Percentiles rank a stretch among this genome's conserved stretches.
phyloP scores from a whole-genome alignment of 805 yeast genomes.

The Starmerella kuoi region DNA sequence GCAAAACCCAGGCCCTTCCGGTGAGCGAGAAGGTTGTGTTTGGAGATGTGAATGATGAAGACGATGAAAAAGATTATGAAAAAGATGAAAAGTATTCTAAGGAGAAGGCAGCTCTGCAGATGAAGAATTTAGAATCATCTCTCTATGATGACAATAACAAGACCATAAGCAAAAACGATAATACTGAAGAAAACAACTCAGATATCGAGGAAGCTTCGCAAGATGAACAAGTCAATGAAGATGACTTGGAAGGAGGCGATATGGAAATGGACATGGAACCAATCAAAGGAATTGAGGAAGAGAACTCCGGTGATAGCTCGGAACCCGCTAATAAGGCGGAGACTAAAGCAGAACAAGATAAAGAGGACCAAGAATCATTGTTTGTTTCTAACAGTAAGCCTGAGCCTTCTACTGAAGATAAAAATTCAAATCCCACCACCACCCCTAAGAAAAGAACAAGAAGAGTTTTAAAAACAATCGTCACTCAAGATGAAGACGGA shows the following conservation, averaged over 20 bases:
- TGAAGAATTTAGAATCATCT: neutral
- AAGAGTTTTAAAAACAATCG: slow-evolving; percentile 1
- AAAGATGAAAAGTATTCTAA: no score
- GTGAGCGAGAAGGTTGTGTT: slow-evolving; percentile 13
- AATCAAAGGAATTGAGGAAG: neutral
- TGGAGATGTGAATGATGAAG: neutral
- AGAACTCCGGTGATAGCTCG: neutral
- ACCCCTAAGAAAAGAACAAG: neutral
- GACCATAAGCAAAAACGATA: slow-evolving; percentile 5
- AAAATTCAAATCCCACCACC: neutral
- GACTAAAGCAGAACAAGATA: neutral
- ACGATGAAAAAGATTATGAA: neutral
- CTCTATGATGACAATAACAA: neutral
- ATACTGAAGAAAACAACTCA: slow-evolving; percentile 1
- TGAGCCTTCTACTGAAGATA: neutral
- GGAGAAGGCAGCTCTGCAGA: no score
- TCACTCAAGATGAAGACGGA: slow-evolving; percentile 9
- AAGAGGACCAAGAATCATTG: neutral
- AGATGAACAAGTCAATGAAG: neutral
- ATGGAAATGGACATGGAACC: neutral
- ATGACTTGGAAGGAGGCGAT: neutral
- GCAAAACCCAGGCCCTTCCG: slow-evolving; percentile 1
- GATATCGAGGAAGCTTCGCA: slow-evolving; percentile 1
- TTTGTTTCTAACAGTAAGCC: neutral
- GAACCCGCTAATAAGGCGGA: neutral